Base-by-base conservation (phyloP, 2,329 filamentous ascomycete species). In the Botrytis medusae region DNA sequence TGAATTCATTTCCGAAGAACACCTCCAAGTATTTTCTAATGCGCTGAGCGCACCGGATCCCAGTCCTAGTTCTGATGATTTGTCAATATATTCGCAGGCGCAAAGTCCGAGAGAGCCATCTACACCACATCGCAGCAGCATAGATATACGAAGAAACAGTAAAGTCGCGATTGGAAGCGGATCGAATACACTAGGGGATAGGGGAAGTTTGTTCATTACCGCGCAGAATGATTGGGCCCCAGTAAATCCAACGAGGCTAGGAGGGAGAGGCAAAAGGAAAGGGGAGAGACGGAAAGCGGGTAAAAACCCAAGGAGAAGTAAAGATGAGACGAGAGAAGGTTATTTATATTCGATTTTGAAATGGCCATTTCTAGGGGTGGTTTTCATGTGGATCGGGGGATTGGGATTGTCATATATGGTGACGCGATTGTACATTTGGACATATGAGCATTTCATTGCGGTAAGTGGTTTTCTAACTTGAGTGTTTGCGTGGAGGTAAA, bases 161-260 rank as follows among this genome's bases (percentile, higher is more conserved):
- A 74, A 54, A 54, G 69, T n/a, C 37, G 29, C 72, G n/a, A 25
- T 73, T 32, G 67, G 51, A 65, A 77, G 54, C 72, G 69, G 61
- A 44, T 74, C 20, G 67, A 72, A 72, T 48, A 67, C 68, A 46
- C 59, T 59, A 1, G 70, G 61, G 71, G 76, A 59, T 70, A 70
- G 59, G 61, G 74, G 42, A 67, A 77, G 76, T 59, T 65, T 81
- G 42, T 94, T 95, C 81, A 93, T 98, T 79, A 93, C 93, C 5
- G 95, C 96, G 59, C 90, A 97, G 80, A 97, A 97, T 82, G 96
- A 99, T 85, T 99, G 96, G 96, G 91, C 93, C 25, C 96, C 96
- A 0, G 89, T 98, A 20, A 91, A 92, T 77, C 78, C 85, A 42
- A 75, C 68, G 44, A 74, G 68, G 37, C 25, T 67, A 54, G 70